Base-by-base conservation (phyloP, 768 basidiomycete species). In the Boletus patriciae region DNA sequence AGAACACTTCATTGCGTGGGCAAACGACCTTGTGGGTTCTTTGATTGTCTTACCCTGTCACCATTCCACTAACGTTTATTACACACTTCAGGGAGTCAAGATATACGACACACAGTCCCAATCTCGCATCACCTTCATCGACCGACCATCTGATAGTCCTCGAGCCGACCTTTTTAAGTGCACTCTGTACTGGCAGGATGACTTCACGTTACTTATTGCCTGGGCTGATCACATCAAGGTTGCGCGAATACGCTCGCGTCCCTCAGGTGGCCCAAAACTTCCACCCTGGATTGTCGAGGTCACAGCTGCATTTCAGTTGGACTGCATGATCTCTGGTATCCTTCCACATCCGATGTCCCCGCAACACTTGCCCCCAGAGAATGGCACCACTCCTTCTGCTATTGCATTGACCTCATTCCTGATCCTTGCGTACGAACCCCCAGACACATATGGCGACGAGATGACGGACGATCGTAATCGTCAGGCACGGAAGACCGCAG, bases 211-310 rank as follows among this genome's bases (percentile, higher is more conserved):
- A 3, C 80, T 99, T 38, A 88, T 98, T 46, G 90, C 85, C 2
- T 98, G 95, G 97, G 94, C 94, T 11, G 90, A 95, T 72, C 80
- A 86, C 50, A 90, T 98, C 78, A 96, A 93, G 68, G 87, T 98
- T 25, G 93, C 89, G 7, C 83, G 90, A 13, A 80, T 96, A 52
- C 84, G 88, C 18, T 77, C 84, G 3, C 79, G 88, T 38, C 79
- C 77, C n/a, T 70, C 80, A 6, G 66, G 78, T 3, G 68, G 78
- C 0, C 73, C 80, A 2, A 81, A 78, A 56, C 72, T 79, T 10
- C 79, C 86, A 0, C 84, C 86, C 10, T 79, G 87, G 54, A 71
- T 84, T 38, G 92, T 92, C 50, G 96, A 98, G 66, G 89, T 98
- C 61, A 93, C 91, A 1, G 90, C 90, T 3, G 87, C 92, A 40